Percentiles rank a stretch among this genome's conserved stretches.
Evolutionary conservation across 2,329 filamentous ascomycete species (phyloP).

Genomic region (Ophiostoma tasmaniense): DNA sequence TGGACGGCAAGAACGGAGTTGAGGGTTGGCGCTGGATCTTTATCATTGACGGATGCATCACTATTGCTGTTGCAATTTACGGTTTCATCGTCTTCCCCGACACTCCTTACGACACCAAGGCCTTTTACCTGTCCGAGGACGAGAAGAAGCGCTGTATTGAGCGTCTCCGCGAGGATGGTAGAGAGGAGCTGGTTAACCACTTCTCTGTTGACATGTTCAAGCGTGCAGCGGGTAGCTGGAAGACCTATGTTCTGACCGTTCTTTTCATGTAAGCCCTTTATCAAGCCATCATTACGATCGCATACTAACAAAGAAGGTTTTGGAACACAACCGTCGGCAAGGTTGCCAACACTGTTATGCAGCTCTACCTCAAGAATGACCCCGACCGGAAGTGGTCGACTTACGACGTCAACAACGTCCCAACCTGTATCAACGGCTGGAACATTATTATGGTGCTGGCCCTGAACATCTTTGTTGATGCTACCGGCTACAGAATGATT

Average conservation of each 20-base stretch:
- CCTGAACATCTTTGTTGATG: conserved; percentile 26
- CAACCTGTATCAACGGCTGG: conserved; percentile 26
- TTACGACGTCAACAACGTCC: conserved; percentile 27
- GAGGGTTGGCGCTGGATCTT: conserved; percentile 49
- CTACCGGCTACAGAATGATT: conserved; percentile 27
- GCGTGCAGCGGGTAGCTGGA: conserved; percentile 23
- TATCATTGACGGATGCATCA: conserved; percentile 41
- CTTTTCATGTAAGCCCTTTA: conserved; percentile 23
- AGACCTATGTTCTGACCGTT: conserved; percentile 25
- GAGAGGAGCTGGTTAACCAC: conserved; percentile 21
- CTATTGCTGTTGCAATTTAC: conserved; percentile 42
- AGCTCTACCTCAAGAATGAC: conserved; percentile 25
- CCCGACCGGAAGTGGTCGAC: conserved; percentile 24
- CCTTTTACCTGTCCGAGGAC: conserved; percentile 29
- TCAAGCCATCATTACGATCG: not conserved
- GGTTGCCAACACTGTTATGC: conserved; percentile 23
- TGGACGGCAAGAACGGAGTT: conserved; percentile 36
- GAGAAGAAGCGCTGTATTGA: conserved; percentile 34
- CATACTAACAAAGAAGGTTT: conserved; percentile 13
- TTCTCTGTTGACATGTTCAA: conserved; percentile 24
- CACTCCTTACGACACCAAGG: conserved; percentile 32
- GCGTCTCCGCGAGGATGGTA: conserved; percentile 25
- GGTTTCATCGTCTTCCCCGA: conserved; percentile 43
- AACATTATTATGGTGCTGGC: conserved; percentile 25
- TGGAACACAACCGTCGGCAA: conserved; percentile 13